Evolutionary conservation across 2,329 filamentous ascomycete genomes (phyloP).

Genomic region (Microsporum canis): DNA sequence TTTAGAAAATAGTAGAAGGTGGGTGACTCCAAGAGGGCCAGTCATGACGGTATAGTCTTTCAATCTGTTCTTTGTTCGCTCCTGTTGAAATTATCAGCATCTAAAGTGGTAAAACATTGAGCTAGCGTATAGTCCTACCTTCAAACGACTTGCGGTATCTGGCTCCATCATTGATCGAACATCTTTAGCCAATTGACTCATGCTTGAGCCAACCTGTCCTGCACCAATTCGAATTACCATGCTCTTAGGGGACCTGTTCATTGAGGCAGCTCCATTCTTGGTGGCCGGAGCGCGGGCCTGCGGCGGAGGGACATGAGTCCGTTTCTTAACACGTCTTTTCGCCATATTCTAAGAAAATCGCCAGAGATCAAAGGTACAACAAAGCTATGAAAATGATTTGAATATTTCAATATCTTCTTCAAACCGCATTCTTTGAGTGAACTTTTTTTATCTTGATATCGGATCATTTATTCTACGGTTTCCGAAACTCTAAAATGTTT

Average conservation of each 20-base stretch:
- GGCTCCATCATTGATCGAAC: constrained; percentile 93
- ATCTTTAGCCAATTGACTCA: constrained; percentile 85
- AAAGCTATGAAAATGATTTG: not conserved
- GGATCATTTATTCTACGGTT: constrained; percentile 9
- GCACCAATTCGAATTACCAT: constrained; percentile 98
- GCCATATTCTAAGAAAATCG: constrained; percentile 49
- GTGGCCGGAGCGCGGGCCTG: constrained; percentile 42
- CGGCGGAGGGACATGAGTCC: constrained; percentile 56
- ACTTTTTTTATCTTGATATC: constrained; percentile 12
- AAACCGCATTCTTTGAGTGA: not conserved
- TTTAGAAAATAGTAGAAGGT: constrained; percentile 84
- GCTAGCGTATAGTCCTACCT: constrained; percentile 35
- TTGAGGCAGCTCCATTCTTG: constrained; percentile 43
- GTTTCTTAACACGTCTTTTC: constrained; percentile 71
- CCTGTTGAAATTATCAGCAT: constrained; percentile 31
- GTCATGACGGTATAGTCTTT: constrained; percentile 94
- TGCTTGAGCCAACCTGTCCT: constrained; percentile 79
- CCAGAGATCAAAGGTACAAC: not conserved
- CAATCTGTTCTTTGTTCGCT: constrained; percentile 75
- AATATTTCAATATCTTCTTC: not conserved
- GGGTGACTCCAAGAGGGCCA: constrained; percentile 82
- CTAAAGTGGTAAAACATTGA: not conserved
- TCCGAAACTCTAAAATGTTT: constrained; percentile 7
- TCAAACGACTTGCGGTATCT: constrained; percentile 76
- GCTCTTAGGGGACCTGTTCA: constrained; percentile 67